Evolutionary conservation across 176 grass and related monocot species (phyloP).

Genomic region (Musa schizocarpa): DNA sequence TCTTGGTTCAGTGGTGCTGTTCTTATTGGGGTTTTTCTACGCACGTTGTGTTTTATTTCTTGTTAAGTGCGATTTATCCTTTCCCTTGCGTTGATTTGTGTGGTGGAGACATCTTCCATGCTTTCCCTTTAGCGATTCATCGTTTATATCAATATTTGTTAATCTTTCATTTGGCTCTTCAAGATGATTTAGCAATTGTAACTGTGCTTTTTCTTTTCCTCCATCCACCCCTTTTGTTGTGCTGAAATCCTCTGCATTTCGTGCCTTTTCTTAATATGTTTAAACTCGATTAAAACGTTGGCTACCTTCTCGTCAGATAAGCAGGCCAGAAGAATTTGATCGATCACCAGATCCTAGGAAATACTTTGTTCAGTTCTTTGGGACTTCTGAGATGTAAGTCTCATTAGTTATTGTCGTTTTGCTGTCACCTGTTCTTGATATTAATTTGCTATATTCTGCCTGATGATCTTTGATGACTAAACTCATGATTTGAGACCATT

Average conservation of each 20-base stretch:
- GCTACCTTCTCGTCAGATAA: constrained; percentile 41
- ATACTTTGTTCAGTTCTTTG: constrained; percentile 85
- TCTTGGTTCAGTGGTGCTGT: not conserved
- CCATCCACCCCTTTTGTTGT: too few relatives aligned
- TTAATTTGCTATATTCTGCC: not conserved
- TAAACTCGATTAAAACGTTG: not conserved
- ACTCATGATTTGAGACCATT: not conserved
- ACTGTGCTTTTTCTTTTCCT: constrained; percentile 14
- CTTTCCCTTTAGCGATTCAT: too few relatives aligned
- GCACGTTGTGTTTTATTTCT: not conserved
- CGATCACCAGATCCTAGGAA: constrained; percentile 45
- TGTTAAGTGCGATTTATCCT: not conserved
- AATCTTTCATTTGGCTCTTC: too few relatives aligned
- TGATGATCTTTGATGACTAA: too few relatives aligned
- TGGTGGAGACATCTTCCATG: not conserved
- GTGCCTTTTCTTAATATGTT: not conserved
- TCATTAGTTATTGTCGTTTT: not conserved
- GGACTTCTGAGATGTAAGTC: constrained; percentile 83
- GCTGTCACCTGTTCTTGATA: not conserved
- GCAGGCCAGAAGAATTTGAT: constrained; percentile 61
- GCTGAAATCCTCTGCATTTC: not conserved
- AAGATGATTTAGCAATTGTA: too few relatives aligned
- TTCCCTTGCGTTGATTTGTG: not conserved
- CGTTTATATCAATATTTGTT: too few relatives aligned
- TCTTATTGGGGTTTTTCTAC: not conserved